These are phyloP conservation scores for Bathelium albidoporum DNA, from an alignment of 495 filamentous ascomycete species.

Conservation along the genomic window DNA sequence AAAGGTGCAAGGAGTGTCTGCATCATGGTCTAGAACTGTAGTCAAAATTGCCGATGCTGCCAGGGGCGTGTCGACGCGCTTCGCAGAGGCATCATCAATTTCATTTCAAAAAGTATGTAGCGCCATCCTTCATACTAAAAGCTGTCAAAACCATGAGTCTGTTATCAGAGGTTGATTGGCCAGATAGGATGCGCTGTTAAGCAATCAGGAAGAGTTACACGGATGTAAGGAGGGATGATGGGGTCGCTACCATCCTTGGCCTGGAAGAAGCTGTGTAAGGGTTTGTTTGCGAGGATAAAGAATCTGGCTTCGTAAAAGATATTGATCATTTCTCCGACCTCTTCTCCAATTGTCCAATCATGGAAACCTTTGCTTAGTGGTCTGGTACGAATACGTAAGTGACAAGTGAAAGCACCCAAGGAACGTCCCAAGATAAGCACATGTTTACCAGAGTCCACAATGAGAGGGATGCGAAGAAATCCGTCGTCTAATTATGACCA, in stretches of 20 bases:
- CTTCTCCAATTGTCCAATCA: constrained; percentile 17
- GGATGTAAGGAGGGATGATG: constrained; percentile 18
- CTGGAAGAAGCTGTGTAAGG: constrained; percentile 22
- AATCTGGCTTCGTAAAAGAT: constrained; percentile 30
- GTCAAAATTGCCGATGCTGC: constrained; percentile 28
- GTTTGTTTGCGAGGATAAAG: constrained; percentile 26
- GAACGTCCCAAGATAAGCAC: constrained; percentile 29
- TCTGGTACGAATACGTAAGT: constrained; percentile 25
- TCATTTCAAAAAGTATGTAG: constrained; percentile 9
- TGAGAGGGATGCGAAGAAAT: constrained; percentile 13
- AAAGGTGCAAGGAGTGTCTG: constrained; percentile 27
- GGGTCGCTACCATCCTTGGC: constrained; percentile 20
- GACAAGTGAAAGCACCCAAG: constrained; percentile 31
- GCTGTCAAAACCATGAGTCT: not conserved
- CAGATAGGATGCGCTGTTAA: not conserved
- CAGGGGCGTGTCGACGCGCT: constrained; percentile 11
- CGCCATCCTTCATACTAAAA: not conserved
- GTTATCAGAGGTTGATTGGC: not conserved
- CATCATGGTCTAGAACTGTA: constrained; percentile 25
- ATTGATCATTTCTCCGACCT: constrained; percentile 29
- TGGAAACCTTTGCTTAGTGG: constrained; percentile 17
- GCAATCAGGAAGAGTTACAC: constrained; percentile 17
- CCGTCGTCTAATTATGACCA: constrained; percentile 28
- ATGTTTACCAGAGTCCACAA: constrained; percentile 22
- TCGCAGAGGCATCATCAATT: not conserved